Percentiles rank a stretch among this genome's conserved stretches.
Evolutionary conservation across 345 rosid genomes (phyloP).

Genomic region (Linum usitatissimum): DNA sequence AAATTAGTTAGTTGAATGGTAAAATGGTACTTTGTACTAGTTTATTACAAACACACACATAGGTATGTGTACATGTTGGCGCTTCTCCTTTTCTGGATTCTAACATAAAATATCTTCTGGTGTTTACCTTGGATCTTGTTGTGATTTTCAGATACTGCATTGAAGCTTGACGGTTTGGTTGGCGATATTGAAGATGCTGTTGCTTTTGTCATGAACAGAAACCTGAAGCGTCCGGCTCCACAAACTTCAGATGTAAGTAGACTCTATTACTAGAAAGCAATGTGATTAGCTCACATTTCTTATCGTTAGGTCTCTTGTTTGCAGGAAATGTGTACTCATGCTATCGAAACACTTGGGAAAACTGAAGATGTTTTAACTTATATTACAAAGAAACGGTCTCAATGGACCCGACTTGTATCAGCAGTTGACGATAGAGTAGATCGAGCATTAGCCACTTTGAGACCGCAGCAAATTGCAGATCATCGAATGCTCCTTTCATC

Average conservation of each 20-base stretch:
- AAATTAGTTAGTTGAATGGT: not conserved
- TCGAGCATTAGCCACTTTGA: constrained; percentile 69
- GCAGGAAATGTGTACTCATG: constrained; percentile 51
- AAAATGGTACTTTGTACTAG: no score
- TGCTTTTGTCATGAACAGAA: constrained; percentile 54
- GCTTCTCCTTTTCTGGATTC: not conserved
- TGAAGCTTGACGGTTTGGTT: constrained; percentile 67
- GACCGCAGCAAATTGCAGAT: constrained; percentile 93
- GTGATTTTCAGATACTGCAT: constrained; percentile 63
- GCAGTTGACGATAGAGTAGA: constrained; percentile 93
- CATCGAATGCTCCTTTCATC: constrained; percentile 68
- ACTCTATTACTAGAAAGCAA: constrained; percentile 2
- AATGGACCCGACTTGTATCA: constrained; percentile 62
- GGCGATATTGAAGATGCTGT: constrained; percentile 94
- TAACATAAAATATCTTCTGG: not conserved
- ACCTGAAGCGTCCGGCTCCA: constrained; percentile 34
- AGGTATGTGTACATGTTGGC: not conserved
- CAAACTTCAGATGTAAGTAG: constrained; percentile 54
- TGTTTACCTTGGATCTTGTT: constrained; percentile 3
- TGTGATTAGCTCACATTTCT: constrained; percentile 1
- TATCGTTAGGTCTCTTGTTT: constrained; percentile 1
- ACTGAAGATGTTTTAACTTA: constrained; percentile 57
- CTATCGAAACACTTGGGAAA: constrained; percentile 44
- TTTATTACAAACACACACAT: not conserved
- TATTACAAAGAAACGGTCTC: constrained; percentile 55